Conservation (phyloP, 192 early-diverging fungal genomes). For the Backusella psychrophila region DNA sequence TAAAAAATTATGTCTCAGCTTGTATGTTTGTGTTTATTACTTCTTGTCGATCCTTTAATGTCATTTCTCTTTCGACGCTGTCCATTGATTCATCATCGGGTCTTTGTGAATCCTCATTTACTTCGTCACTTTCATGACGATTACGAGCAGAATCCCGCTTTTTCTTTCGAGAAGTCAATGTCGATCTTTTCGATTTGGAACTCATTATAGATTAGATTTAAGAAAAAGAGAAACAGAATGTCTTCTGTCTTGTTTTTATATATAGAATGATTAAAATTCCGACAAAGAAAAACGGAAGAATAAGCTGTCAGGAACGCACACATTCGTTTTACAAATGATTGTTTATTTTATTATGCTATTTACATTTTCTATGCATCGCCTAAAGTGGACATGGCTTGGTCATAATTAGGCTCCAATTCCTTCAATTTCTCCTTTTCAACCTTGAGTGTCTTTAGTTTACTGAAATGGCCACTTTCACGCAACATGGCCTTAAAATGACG, state of each 20-base stretch:
- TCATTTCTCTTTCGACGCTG: constrained; percentile 45
- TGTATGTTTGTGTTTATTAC: constrained; percentile 21
- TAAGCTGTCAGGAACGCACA: neutral
- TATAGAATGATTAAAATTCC: neutral
- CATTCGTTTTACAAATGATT: neutral
- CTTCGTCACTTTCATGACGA: neutral
- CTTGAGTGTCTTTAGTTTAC: constrained; percentile 50
- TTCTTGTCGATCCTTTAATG: constrained; percentile 57
- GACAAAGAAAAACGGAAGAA: neutral
- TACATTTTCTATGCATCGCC: constrained; percentile 18
- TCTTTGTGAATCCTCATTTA: neutral
- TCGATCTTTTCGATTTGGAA: neutral
- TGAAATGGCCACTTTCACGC: constrained; percentile 57
- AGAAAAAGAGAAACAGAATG: neutral
- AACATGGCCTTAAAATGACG: constrained; percentile 75
- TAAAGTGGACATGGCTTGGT: constrained; percentile 34
- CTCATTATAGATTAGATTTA: neutral
- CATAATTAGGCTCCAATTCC: constrained; percentile 34
- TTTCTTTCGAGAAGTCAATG: neutral
- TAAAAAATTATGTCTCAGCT: neutral
- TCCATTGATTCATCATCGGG: constrained; percentile 6
- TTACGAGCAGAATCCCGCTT: neutral
- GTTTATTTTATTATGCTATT: neutral
- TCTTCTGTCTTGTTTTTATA: neutral
- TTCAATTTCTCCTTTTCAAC: constrained; percentile 44